A percentile compares a stretch with the other conserved stretches of the same genome.
Conservation (phyloP, 1,284 basidiomycete species). For the Ganoderma lingzhi region DNA sequence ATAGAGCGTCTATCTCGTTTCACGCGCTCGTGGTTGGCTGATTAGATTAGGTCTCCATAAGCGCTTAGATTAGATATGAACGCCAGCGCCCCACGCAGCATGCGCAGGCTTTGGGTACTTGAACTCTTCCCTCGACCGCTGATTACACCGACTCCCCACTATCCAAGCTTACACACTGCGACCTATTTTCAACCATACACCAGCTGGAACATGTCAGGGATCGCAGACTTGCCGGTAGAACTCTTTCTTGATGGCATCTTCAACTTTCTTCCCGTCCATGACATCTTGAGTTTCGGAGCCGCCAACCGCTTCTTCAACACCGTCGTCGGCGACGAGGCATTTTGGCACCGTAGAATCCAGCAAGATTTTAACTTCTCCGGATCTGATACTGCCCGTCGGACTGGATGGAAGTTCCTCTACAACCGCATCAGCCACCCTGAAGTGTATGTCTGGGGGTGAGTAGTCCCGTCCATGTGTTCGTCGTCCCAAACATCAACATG, state of each 20-base stretch:
- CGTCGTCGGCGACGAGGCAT: constrained; percentile 75
- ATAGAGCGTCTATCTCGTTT: background rate
- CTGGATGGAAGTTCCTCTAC: constrained; percentile 85
- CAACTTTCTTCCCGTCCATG: constrained; percentile 62
- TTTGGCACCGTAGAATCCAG: constrained; percentile 79
- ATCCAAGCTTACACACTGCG: background rate
- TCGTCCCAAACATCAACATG: background rate
- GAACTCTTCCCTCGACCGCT: background rate
- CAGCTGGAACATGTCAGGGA: constrained; percentile 4
- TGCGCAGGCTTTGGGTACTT: background rate
- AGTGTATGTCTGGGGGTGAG: constrained; percentile 86
- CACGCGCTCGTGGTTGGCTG: background rate
- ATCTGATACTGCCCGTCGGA: constrained; percentile 70
- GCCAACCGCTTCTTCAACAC: constrained; percentile 66
- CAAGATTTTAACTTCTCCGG: constrained; percentile 84
- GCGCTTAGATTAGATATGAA: background rate
- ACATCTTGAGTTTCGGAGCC: constrained; percentile 63
- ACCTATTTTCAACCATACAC: background rate
- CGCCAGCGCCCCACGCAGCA: background rate
- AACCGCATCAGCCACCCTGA: constrained; percentile 65
- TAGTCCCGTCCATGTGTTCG: background rate
- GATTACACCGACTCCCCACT: background rate
- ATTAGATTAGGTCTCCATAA: background rate
- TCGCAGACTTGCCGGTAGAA: constrained; percentile 72
- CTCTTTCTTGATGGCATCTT: constrained; percentile 79